These are phyloP conservation scores for Colletotrichum sp. DNA, from an alignment of 2,329 filamentous ascomycete species.

Conservation along the genomic window DNA sequence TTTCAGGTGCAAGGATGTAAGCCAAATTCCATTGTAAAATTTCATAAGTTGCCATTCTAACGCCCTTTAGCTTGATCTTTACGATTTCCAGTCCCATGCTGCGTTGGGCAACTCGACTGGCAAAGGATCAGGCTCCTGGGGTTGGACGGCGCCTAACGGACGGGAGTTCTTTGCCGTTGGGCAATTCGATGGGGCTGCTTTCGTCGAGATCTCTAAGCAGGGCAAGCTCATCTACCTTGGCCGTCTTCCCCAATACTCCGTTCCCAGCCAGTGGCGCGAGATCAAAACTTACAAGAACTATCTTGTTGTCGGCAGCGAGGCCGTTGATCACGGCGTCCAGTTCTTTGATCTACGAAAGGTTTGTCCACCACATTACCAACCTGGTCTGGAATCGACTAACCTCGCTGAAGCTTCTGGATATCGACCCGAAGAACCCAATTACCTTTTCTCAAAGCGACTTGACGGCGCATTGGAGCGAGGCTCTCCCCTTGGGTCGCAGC, in stretches of 20 bases:
- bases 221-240: conserved; percentile 47
- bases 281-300: conserved; percentile 36
- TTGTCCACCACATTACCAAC: not conserved
- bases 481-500: conserved; percentile 39
- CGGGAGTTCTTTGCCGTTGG: conserved; percentile 47
- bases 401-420: conserved; percentile 35
- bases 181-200: conserved; percentile 45
- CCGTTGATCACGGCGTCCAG: conserved; percentile 57
- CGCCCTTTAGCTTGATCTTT: conserved; percentile 47
- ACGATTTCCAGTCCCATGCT: conserved; percentile 56
- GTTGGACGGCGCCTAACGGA: conserved; percentile 61
- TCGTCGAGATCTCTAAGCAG: conserved; percentile 42
- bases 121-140: conserved; percentile 65
- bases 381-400: not conserved
- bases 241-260: conserved; percentile 39
- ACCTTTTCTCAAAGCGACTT: conserved; percentile 32
- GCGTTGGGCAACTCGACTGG: conserved; percentile 46
- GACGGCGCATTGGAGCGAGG: conserved; percentile 32
- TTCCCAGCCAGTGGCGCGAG: conserved; percentile 35
- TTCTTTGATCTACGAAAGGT: conserved; percentile 62
- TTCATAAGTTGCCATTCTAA: not conserved
- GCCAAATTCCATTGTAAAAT: not conserved
- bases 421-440: conserved; percentile 41
- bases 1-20: conserved; percentile 43
- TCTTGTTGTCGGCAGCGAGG: conserved; percentile 38